These are phyloP conservation scores for Botrytis pseudocinerea DNA, from an alignment of 2,329 filamentous ascomycete genomes.

Conservation along the genomic window DNA sequence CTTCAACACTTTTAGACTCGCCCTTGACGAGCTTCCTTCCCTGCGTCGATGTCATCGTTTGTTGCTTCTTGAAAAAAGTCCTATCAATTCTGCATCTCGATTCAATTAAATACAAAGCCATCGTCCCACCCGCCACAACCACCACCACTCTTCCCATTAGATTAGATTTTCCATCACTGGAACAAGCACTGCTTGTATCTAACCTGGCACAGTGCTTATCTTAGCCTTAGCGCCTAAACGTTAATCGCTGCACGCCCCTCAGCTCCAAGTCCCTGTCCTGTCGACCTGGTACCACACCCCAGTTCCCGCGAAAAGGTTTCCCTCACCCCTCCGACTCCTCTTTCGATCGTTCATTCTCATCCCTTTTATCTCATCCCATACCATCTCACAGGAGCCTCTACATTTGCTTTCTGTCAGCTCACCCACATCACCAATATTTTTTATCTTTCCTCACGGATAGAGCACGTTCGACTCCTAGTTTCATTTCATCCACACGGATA, in stretches of 20 bases:
- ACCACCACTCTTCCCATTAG: not conserved
- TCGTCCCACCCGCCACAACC: not conserved
- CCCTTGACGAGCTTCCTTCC: not conserved
- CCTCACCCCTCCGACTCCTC: constrained; percentile 5
- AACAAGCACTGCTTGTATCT: not conserved
- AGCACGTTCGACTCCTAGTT: not conserved
- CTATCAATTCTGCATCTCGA: not conserved
- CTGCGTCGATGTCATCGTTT: not conserved
- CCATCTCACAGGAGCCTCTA: constrained; percentile 2
- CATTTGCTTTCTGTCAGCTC: constrained; percentile 21
- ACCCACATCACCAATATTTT: constrained; percentile 4
- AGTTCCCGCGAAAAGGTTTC: not conserved
- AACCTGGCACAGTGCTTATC: constrained; percentile 27
- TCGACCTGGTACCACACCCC: constrained; percentile 2
- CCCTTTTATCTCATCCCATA: constrained; percentile 14
- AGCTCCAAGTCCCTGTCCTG: not conserved
- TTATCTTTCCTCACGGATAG: constrained; percentile 3
- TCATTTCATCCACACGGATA: not conserved
- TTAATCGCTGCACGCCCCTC: constrained; percentile 22
- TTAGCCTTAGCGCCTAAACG: constrained; percentile 28
- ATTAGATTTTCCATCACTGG: not conserved
- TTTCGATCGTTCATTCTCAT: constrained; percentile 2
- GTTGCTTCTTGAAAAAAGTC: not conserved
- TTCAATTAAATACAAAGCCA: constrained; percentile 16
- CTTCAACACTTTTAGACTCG: not conserved